phyloP scores from a whole-genome alignment of 2,329 filamentous ascomycete species.

The Periconia sp. region DNA sequence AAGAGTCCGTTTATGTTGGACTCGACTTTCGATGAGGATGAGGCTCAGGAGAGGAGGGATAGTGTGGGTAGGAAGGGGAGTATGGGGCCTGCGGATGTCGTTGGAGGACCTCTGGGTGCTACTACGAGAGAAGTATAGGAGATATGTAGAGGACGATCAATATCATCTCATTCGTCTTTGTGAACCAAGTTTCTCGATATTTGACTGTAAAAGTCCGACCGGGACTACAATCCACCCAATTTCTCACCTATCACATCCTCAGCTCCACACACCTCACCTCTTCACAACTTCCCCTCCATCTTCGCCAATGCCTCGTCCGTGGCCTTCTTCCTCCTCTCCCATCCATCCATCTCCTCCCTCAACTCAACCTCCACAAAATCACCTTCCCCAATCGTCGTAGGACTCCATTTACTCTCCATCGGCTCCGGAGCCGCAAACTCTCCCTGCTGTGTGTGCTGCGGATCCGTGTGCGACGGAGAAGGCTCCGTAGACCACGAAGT shows the following conservation, averaged over 20 bases:
- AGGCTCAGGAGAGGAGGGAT: conserved; percentile 14
- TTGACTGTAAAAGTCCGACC: too few species aligned
- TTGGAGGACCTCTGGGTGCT: conserved; percentile 14
- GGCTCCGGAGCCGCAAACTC: not conserved
- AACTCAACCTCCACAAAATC: not conserved
- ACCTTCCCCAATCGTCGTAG: not conserved
- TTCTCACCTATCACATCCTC: too few species aligned
- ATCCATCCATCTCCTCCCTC: not conserved
- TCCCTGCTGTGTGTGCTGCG: not conserved
- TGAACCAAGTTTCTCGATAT: too few species aligned
- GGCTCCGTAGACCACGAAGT: not conserved
- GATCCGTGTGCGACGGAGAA: not conserved
- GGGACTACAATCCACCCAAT: too few species aligned
- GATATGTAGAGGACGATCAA: too few species aligned
- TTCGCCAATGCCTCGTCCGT: not conserved
- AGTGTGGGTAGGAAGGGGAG: conserved; percentile 1
- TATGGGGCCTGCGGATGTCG: conserved; percentile 15
- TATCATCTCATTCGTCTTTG: too few species aligned
- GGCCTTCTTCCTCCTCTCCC: not conserved
- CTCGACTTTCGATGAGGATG: conserved; percentile 26
- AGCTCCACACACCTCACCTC: too few species aligned
- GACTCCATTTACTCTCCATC: not conserved
- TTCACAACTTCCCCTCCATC: not conserved
- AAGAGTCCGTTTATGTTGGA: conserved; percentile 46
- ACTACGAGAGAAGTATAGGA: too few species aligned